A percentile compares a stretch with the other conserved stretches of the same genome.
phyloP scores from a whole-genome alignment of 2,329 filamentous ascomycete species.

The Hymenoscyphus albidus region DNA sequence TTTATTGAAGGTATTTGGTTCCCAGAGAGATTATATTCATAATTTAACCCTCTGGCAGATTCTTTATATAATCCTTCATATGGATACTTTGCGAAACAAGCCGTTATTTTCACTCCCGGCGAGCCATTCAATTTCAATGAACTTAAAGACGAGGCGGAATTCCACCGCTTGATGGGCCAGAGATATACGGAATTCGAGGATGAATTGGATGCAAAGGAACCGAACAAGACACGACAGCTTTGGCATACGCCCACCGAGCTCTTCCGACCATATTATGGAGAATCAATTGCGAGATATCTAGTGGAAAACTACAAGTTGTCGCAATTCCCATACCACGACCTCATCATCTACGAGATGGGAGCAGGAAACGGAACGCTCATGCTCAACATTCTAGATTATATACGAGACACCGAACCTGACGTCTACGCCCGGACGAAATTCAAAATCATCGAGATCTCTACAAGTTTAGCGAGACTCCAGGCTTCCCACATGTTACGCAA shows the following conservation, averaged over 20 bases:
- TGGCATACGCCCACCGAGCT: conserved; percentile 99
- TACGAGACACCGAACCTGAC: conserved; percentile 80
- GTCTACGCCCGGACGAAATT: conserved; percentile 93
- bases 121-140: conserved; percentile 84
- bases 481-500: conserved; percentile 63
- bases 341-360: conserved; percentile 98
- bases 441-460: conserved; percentile 93
- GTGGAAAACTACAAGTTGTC: conserved; percentile 94
- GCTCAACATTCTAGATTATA: conserved; percentile 96
- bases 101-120: conserved; percentile 90
- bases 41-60: conserved; percentile 52
- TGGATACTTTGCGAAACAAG: conserved; percentile 94
- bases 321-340: conserved; percentile 90
- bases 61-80: conserved; percentile 92
- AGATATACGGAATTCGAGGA: conserved; percentile 92
- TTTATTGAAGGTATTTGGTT: conserved; percentile 78
- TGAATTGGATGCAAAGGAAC: conserved; percentile 66
- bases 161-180: conserved; percentile 70
- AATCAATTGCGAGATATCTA: conserved; percentile 93
- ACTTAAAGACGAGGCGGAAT: conserved; percentile 80
- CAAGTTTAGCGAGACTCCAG: conserved; percentile 75
- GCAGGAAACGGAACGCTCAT: conserved; percentile 96
- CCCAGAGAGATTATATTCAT: neutral
- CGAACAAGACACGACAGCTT: conserved; percentile 73
- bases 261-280: conserved; percentile 93